Evolutionary conservation across 306 rosid genomes (phyloP).

Genomic region (Cicer arietinum): DNA sequence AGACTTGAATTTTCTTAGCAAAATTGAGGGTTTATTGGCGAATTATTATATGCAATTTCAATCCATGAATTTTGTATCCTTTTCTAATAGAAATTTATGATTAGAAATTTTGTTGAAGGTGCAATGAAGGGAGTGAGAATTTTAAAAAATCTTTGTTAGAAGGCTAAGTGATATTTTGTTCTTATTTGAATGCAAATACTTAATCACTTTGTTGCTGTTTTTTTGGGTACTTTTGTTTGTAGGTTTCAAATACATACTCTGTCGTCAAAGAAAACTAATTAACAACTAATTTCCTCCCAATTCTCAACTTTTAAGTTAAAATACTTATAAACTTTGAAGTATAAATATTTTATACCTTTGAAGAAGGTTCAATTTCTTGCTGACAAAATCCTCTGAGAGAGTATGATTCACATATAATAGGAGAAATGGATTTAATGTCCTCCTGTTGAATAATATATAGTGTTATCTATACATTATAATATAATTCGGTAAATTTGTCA

Average conservation of each 20-base stretch:
- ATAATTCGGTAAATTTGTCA: too few relatives aligned
- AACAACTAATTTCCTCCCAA: too few relatives aligned
- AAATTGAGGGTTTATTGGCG: conserved; percentile 11
- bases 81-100: not conserved
- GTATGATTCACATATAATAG: too few relatives aligned
- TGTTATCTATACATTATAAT: too few relatives aligned
- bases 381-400: too few relatives aligned
- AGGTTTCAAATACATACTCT: conserved; percentile 62
- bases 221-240: conserved; percentile 33
- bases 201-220: conserved; percentile 16
- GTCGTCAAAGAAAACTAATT: too few relatives aligned
- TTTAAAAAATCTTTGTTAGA: conserved; percentile 1
- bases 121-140: conserved; percentile 21
- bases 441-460: too few relatives aligned
- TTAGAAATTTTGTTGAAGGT: not conserved
- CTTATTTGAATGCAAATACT: conserved; percentile 16
- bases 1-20: not conserved
- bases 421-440: too few relatives aligned
- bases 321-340: too few relatives aligned
- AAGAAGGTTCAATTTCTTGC: too few relatives aligned
- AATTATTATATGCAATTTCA: conserved; percentile 22
- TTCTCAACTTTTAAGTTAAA: too few relatives aligned
- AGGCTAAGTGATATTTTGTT: conserved; percentile 17
- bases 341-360: too few relatives aligned
- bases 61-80: not conserved